Base-by-base conservation (phyloP, 495 filamentous ascomycete species). In the Sordaria brevicollis region DNA sequence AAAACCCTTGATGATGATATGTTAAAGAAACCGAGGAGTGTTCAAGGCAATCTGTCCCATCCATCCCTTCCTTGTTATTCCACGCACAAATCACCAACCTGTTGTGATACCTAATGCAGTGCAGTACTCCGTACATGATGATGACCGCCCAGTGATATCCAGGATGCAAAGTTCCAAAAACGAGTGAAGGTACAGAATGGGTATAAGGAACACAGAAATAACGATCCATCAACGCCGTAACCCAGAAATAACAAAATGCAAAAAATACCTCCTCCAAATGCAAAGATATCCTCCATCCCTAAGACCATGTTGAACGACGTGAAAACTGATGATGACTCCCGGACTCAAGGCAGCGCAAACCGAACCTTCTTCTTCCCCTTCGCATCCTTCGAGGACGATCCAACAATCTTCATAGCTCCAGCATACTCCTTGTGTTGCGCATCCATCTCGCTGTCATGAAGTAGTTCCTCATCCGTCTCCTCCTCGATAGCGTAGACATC, bases 401-500 rank as follows among this genome's bases (percentile, higher is more conserved):
- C 73, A 15, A 69, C 73, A 15, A 69, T 74, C 74, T 74, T 79
- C 66, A 36, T 70, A n/a, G 69, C 71, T n/a, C 49, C 25, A 10
- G 35, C 72, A 39, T 71, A 70, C 39, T 72, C 65, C 29, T 68
- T n/a, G 66, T 65, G 34, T 78, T 67, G 29, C 68, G 38, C 71
- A 0, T 74, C 76, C 71, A 77, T 73, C 71, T 80, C 79, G 43
- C 77, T 82, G 69, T 78, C 75, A 25, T 62, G 49, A 33, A 62
- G n/a, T 5, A 76, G 70, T 70, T 81, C 83, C 67, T 81, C 79
- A 72, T 84, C 81, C 15, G 80, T 76, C 72, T 84, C 81, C 74
- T 85, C 83, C 69, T 84, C 82, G 68, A 85, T 85, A 41, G 79
- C 78, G 78, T 81, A 85, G 2, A 85, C 83, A 66, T 85, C 83